phyloP scores from a whole-genome alignment of 2,329 filamentous ascomycete genomes.

The Colletotrichum sp. region DNA sequence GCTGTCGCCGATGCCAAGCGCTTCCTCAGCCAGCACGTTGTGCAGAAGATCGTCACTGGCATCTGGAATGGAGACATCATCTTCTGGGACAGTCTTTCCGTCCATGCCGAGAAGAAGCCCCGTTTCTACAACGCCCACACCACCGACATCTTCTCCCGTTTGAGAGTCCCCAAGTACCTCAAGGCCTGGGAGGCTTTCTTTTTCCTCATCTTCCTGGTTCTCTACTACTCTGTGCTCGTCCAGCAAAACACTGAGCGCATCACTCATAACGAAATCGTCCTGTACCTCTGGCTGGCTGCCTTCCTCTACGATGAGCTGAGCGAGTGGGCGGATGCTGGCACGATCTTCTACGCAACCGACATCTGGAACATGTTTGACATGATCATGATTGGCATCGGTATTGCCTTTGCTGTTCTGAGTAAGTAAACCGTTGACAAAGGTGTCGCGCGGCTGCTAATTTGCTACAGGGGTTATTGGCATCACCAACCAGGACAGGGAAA shows the following conservation, averaged over 20 bases:
- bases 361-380: slow-evolving; percentile 81
- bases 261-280: slow-evolving; percentile 70
- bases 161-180: slow-evolving; percentile 82
- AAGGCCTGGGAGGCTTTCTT: slow-evolving; percentile 86
- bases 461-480: slow-evolving; percentile 69
- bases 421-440: slow-evolving; percentile 40
- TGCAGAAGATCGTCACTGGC: slow-evolving; percentile 83
- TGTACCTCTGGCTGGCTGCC: slow-evolving; percentile 86
- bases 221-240: slow-evolving; percentile 89
- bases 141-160: slow-evolving; percentile 75
- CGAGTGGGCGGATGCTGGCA: slow-evolving; percentile 85
- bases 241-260: slow-evolving; percentile 71
- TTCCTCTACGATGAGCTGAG: slow-evolving; percentile 89
- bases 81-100: slow-evolving; percentile 82
- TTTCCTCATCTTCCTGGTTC: slow-evolving; percentile 74
- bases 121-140: slow-evolving; percentile 74
- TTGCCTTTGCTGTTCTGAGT: slow-evolving; percentile 75
- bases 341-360: slow-evolving; percentile 83
- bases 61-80: slow-evolving; percentile 89
- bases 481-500: slow-evolving; percentile 58
- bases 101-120: slow-evolving; percentile 76
- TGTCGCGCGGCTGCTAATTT: slow-evolving; percentile 10
- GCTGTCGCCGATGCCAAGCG: slow-evolving; percentile 82
- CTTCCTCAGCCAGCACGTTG: slow-evolving; percentile 79
- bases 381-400: slow-evolving; percentile 75